A percentile compares a stretch with the other conserved stretches of the same genome.
phyloP scores from a whole-genome alignment of 2,329 filamentous ascomycete species.

The Gnomoniopsis smithogilvyi region DNA sequence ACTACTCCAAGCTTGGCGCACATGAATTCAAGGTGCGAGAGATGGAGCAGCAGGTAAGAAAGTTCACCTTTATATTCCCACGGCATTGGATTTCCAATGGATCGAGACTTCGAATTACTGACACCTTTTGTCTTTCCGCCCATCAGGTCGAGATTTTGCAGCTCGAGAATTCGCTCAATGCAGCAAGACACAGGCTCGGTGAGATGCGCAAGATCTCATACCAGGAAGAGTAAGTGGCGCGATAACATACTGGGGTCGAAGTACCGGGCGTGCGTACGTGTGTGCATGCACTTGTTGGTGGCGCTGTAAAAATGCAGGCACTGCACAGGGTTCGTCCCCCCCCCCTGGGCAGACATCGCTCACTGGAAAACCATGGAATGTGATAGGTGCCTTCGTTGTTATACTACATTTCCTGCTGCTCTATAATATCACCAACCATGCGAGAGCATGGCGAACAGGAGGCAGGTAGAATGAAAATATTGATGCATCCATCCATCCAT shows the following conservation, averaged over 20 bases:
- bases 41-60: constrained; percentile 96
- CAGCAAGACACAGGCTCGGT: constrained; percentile 78
- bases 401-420: not conserved
- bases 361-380: not conserved
- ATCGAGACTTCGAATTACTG: not conserved
- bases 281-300: not conserved
- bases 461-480: not conserved
- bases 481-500: not conserved
- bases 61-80: not conserved
- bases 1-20: constrained; percentile 82
- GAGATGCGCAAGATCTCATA: constrained; percentile 99
- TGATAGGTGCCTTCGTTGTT: not conserved
- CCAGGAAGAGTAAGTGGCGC: constrained; percentile 61
- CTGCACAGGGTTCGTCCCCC: not conserved
- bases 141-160: constrained; percentile 91
- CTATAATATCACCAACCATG: not conserved
- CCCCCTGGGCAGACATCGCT: not conserved
- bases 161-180: constrained; percentile 79
- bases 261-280: not conserved
- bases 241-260: not conserved
- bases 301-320: not conserved
- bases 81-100: not conserved
- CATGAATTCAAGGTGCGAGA: constrained; percentile 98
- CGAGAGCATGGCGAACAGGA: not conserved
- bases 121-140: not conserved